Base-by-base conservation (phyloP, 495 filamentous ascomycete genomes). In the Recurvomyces mirabilis region DNA sequence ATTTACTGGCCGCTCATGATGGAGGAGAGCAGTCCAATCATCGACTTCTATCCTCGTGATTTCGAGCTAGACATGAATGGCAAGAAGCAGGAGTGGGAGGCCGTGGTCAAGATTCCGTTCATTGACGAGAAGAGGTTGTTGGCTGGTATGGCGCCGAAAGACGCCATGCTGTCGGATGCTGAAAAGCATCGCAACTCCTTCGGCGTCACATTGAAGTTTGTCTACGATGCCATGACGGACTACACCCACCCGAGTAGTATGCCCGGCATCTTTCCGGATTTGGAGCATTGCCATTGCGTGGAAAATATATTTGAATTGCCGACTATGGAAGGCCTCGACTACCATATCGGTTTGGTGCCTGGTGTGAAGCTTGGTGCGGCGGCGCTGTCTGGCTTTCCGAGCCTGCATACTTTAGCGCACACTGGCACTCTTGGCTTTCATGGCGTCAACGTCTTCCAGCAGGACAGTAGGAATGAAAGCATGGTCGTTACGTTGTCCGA, bases 41-140 rank as follows among this genome's bases (percentile, higher is more conserved):
- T 94, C 54, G 89, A 96, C 56, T 96, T 99, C 64, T 99, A 99
- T 57, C 93, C 93, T 21, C 75, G 89, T 45, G 89, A 96, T 50
- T 99, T 99, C 52, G 87, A 94, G 51, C 73, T 99, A 15, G 93
- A 99, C 57, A 95, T 96, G 89, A 95, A 96, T 54, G 93, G 93
- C 43, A 99, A 99, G 71, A 99, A 94, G 68, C 93, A 93, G 87
- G 93, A 96, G 52, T 99, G 93, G 93, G 93, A 99, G 56, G 93
- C 91, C 23, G 88, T 99, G 29, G 87, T 96, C 41, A 95, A 94
- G 65, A 96, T 99, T 50, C 93, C 93, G 0, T 99, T 99, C 64
- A 99, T 99, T 53, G 87, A 96, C 23, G 88, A 96, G 59, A 71
- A 74, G 38, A 74, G 93, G 3, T 65, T 99, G 14, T 68, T 99